Conservation (phyloP, 192 early-diverging fungal genomes). For the Spinellus fusiger region DNA sequence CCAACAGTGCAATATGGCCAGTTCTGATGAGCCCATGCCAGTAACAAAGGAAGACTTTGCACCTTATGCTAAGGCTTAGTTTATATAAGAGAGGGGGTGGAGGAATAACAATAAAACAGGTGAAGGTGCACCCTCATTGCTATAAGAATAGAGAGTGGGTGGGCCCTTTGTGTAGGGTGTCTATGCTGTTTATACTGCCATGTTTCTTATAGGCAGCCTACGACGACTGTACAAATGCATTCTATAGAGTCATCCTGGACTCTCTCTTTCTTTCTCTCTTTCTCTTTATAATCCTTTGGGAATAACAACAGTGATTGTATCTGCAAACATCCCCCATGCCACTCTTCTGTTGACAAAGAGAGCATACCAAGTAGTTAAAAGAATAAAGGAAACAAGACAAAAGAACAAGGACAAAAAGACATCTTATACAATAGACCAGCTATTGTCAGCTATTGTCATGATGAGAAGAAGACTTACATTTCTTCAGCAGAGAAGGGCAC, state of each 20-base stretch:
- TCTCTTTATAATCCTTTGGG: constrained; percentile 46
- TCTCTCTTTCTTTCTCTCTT: no score
- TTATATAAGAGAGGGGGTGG: no score
- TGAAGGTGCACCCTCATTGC: no score
- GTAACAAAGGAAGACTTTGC: constrained; percentile 27
- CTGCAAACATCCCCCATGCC: constrained; percentile 53
- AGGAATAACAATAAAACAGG: no score
- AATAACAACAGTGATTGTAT: constrained; percentile 44
- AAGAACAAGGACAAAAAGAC: constrained; percentile 46
- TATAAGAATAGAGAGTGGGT: no score
- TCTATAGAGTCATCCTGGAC: no score
- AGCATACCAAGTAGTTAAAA: constrained; percentile 51
- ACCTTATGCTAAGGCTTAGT: constrained; percentile 16
- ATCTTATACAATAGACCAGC: not conserved
- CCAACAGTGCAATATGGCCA: constrained; percentile 29
- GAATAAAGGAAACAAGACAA: constrained; percentile 39
- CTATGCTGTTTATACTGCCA: no score
- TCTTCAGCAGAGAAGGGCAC: constrained; percentile 37
- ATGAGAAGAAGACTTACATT: constrained; percentile 52
- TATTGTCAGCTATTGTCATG: not conserved
- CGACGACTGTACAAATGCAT: not conserved
- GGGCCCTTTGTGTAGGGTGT: no score
- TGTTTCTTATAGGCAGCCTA: no score
- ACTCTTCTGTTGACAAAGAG: constrained; percentile 55
- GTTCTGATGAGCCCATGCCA: constrained; percentile 22